Evolutionary conservation across 1,139 yeast genomes (phyloP), one percentile per base, ranked within the genome.

Genomic region (Meyerozyma elateridarum): DNA sequence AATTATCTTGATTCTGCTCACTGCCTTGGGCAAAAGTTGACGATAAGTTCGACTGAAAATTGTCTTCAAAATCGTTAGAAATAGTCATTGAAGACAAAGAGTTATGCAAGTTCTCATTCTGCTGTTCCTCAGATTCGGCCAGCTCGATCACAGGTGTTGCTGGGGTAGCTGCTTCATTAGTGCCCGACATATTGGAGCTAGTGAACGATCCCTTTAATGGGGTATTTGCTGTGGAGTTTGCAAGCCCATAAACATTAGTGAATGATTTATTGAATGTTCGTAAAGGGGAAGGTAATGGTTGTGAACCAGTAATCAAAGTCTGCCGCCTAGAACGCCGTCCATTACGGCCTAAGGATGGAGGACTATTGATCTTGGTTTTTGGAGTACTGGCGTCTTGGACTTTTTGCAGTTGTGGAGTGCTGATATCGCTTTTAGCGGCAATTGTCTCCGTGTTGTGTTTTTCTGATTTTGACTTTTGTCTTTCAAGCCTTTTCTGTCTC

Each of bases 241-340:
- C 55, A 24, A 64, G 52, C 8, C 67, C 70, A 36, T 57, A 61
- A 13, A 61, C 61, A 35, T 56, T 63, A 20, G 67, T 55, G 34
- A 62, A 61, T 17, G 63, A 57, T 44, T 53, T 61, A 43, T 54
- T 64, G 46, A 51, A 65, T 0, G 77, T 66, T 40, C 75, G 65
- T 37, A 84, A 63, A 2, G 94, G 91, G 0, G 89, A 79, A 1
- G 94, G 93, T 33, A 85, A 61, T 9, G 95, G 95, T 51, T 83
- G 91, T 0, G 91, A 81, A 1, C 91, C 96, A 0, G 94, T 85
- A 31, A 89, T 81, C 25, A 87, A 59, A 0, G 95, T 79, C 40
- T 78, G 79, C 30, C 94, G 63, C 48, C 95, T 70, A 16, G 85
- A 65, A 36, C 82, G 63, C 38, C 85, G 61, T 4, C 73, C 73